Conservation (phyloP, 2,329 filamentous ascomycete genomes). For the Botrytis byssoidea region DNA sequence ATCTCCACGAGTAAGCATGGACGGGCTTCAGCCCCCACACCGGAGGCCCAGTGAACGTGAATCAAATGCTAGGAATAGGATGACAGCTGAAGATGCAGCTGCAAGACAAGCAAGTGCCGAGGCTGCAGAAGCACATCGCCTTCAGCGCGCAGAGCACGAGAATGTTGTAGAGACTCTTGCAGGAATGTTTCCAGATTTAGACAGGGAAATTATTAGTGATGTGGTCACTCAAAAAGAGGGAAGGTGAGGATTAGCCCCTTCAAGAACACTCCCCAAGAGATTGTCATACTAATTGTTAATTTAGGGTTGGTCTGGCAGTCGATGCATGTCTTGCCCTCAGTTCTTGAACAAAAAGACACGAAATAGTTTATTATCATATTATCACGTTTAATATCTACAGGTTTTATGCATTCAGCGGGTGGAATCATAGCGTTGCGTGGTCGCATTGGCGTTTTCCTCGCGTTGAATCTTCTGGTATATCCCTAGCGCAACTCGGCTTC, state of each 20-base stretch:
- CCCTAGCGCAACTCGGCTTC: conserved; percentile 19
- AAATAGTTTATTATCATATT: conserved; percentile 15
- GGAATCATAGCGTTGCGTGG: conserved; percentile 22
- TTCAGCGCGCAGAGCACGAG: conserved; percentile 80
- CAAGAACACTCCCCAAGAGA: neutral
- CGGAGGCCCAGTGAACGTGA: conserved; percentile 27
- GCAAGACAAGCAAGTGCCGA: conserved; percentile 89
- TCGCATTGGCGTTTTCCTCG: conserved; percentile 20
- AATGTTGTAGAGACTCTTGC: conserved; percentile 92
- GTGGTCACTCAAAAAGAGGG: conserved; percentile 96
- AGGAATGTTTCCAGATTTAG: conserved; percentile 95
- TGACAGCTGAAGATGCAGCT: conserved; percentile 82
- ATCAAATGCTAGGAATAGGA: conserved; percentile 28
- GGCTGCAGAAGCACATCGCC: conserved; percentile 77
- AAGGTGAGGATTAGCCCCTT: conserved; percentile 55
- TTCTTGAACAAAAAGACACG: conserved; percentile 27
- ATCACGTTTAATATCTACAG: conserved; percentile 19
- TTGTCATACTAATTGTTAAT: conserved; percentile 32
- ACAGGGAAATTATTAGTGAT: conserved; percentile 92
- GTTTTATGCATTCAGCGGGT: conserved; percentile 22
- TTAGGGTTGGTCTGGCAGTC: conserved; percentile 77
- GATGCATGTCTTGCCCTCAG: conserved; percentile 75
- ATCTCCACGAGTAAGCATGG: conserved; percentile 33
- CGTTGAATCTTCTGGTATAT: conserved; percentile 23
- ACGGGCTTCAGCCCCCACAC: conserved; percentile 28